These are phyloP conservation scores for Pontederia crassipes DNA, from an alignment of 176 grass and related monocot species.

Conservation along the genomic window DNA sequence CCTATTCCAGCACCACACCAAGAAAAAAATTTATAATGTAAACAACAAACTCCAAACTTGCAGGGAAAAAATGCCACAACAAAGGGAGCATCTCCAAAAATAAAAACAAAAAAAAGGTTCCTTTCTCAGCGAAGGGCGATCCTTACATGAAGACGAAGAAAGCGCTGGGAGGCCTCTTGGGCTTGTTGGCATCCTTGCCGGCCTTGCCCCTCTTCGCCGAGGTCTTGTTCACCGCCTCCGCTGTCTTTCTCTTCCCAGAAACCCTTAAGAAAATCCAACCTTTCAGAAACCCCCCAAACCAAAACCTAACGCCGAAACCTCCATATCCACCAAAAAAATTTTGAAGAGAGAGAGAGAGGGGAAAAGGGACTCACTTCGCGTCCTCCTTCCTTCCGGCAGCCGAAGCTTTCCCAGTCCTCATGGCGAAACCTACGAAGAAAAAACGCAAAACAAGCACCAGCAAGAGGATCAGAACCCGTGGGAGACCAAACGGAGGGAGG, in stretches of 20 bases:
- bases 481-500: too few relatives aligned
- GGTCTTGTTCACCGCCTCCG: not conserved
- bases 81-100: too few relatives aligned
- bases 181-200: conserved; percentile 26
- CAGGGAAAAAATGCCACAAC: not conserved
- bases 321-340: too few relatives aligned
- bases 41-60: not conserved
- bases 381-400: conserved; percentile 9
- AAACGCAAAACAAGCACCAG: not conserved
- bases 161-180: conserved; percentile 40
- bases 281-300: not conserved
- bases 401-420: conserved; percentile 27
- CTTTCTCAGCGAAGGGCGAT: not conserved
- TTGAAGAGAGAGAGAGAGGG: too few relatives aligned
- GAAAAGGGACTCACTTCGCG: conserved; percentile 14
- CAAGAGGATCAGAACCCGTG: too few relatives aligned
- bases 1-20: conserved; percentile 1
- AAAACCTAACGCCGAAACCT: not conserved
- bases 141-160: conserved; percentile 46
- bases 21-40: not conserved
- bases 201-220: conserved; percentile 16
- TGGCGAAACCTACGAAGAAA: conserved; percentile 4
- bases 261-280: not conserved
- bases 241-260: conserved; percentile 1
- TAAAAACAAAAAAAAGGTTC: not conserved